These are phyloP conservation scores for Nematodospora valgi DNA, from an alignment of 805 yeast genomes.

Conservation along the genomic window DNA sequence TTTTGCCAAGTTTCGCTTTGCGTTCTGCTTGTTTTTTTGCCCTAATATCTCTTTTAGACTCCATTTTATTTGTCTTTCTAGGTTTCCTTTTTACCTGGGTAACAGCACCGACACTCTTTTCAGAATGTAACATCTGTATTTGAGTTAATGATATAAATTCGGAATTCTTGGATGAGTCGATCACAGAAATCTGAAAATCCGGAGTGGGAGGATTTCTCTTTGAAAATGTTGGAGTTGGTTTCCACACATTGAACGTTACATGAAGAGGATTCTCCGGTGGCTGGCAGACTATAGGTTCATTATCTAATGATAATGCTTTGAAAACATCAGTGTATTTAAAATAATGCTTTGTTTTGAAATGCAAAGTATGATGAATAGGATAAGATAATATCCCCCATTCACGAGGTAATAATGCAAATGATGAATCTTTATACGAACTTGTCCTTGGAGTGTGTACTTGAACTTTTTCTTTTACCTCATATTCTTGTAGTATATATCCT, in stretches of 20 bases:
- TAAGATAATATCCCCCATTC: constrained; percentile 14
- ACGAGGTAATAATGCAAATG: constrained; percentile 1
- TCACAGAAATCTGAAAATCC: constrained; percentile 67
- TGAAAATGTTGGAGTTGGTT: constrained; percentile 68
- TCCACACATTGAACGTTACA: constrained; percentile 73
- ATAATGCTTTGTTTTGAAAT: constrained; percentile 22
- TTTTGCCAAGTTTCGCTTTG: constrained; percentile 22
- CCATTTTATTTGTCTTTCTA: no score
- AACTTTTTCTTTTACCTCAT: not conserved
- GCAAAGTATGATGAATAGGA: constrained; percentile 13
- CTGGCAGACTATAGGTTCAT: constrained; percentile 11
- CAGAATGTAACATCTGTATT: constrained; percentile 24
- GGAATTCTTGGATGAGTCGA: constrained; percentile 38
- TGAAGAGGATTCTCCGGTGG: constrained; percentile 13
- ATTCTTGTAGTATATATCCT: constrained; percentile 62
- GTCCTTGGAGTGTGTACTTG: not conserved
- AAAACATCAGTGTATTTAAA: constrained; percentile 20
- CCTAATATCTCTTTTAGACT: constrained; percentile 24
- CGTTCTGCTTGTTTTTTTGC: constrained; percentile 22
- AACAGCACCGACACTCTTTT: not conserved
- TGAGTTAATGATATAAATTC: constrained; percentile 47
- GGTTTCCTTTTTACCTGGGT: constrained; percentile 9
- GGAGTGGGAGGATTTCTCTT: constrained; percentile 69
- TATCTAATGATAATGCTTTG: constrained; percentile 17
- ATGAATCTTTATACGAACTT: not conserved